Evolutionary conservation across 768 basidiomycete species (phyloP).

Genomic region (Russula earlei): DNA sequence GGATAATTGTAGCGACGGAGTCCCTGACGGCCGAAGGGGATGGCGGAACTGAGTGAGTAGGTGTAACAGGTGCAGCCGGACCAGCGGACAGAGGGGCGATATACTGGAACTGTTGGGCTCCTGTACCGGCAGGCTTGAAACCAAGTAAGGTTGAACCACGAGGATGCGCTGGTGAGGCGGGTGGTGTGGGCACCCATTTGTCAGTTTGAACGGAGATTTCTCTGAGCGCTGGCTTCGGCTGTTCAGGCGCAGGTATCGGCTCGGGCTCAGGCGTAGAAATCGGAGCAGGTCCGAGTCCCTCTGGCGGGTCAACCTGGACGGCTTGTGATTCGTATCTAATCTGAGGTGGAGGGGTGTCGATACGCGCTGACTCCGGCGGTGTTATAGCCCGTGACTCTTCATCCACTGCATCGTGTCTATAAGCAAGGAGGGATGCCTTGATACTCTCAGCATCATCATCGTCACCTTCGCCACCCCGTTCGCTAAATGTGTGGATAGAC

Average conservation of each 20-base stretch:
- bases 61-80: constrained; percentile 26
- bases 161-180: constrained; percentile 28
- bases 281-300: constrained; percentile 16
- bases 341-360: constrained; percentile 23
- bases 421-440: constrained; percentile 46
- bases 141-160: constrained; percentile 21
- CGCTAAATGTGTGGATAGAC: constrained; percentile 31
- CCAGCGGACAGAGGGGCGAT: constrained; percentile 40
- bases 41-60: constrained; percentile 31
- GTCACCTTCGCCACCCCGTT: constrained; percentile 51
- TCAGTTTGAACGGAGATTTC: constrained; percentile 82
- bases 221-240: constrained; percentile 53
- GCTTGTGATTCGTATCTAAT: constrained; percentile 45
- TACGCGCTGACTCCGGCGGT: constrained; percentile 11
- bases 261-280: neutral
- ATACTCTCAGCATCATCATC: constrained; percentile 61
- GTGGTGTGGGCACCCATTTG: constrained; percentile 42
- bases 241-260: constrained; percentile 22
- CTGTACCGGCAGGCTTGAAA: constrained; percentile 50
- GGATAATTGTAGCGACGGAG: constrained; percentile 38
- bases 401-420: constrained; percentile 17
- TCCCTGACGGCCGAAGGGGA: constrained; percentile 42
- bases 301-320: constrained; percentile 28
- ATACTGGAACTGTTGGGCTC: constrained; percentile 59
- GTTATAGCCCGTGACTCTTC: neutral